Base-by-base conservation (phyloP, 495 filamentous ascomycete species). In the Cryomyces minteri region DNA sequence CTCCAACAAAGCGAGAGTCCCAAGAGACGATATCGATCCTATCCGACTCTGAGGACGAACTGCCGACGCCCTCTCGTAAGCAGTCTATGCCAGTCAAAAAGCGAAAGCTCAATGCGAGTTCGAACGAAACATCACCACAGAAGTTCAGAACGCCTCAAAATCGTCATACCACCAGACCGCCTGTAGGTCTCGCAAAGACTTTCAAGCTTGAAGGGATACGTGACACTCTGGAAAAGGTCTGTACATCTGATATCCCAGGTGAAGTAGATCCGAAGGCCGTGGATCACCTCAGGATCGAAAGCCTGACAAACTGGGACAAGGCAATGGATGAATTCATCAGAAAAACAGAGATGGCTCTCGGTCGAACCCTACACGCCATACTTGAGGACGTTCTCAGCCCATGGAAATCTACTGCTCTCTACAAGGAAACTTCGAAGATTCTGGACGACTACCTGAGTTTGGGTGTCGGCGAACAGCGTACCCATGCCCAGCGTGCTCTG, bases 221-320 rank as follows among this genome's bases (percentile, higher is more conserved):
- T 6, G 41, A 65, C 28, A 52, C 53, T 12, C 63, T 62, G 8
- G 55, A 59, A 3, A 42, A 46, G 10, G 51, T 56, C 4, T 55
- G 54, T 1, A 50, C 37, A 18, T 59, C 60, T 25, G 55, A 51
- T 5, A 48, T 63, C 3, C 62, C 64, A 4, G 54, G 49, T 5
- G 51, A 62, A 32, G 44, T 63, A n/a, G 54, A 62, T 38, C 49
- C 60, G 10, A 57, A 52, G 8, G 61, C 61, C 3, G 48, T 60
- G 7, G 55, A 62, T 29, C 46, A 56, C 25, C 32, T 64, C 32
- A 50, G 53, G 14, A n/a, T 47, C 0, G 32, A 12, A 7, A 46
- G 40, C 10, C 14, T 57, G 0, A 4, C 43, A 8, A 9, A 45
- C 11, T 57, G 52, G 54, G 36, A 43, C 6, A 18, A 6, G 3